A percentile compares a stretch with the other conserved stretches of the same genome.
phyloP scores from a whole-genome alignment of 192 early-diverging fungal species.

The Podila verticillata region DNA sequence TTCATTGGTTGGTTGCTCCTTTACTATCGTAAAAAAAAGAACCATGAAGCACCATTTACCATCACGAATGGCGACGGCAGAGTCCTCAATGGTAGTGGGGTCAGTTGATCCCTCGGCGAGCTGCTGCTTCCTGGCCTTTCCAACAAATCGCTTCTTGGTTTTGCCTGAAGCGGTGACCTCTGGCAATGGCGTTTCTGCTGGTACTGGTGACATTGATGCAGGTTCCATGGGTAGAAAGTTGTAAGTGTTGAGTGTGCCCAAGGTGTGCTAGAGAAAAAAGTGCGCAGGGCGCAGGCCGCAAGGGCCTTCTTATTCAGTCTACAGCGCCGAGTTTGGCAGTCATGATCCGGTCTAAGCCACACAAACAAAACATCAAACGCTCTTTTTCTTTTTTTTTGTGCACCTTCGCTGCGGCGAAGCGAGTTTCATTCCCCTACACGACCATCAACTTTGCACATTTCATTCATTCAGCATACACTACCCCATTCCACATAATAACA shows the following conservation, averaged over 20 bases:
- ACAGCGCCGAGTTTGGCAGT: slow-evolving; percentile 5
- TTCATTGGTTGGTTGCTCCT: no score
- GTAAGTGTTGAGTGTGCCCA: neutral
- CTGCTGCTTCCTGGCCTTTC: slow-evolving; percentile 51
- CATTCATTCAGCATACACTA: neutral
- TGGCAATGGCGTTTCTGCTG: neutral
- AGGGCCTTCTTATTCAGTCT: neutral
- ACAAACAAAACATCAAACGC: slow-evolving; percentile 9
- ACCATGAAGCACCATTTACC: slow-evolving; percentile 10
- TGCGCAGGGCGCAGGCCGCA: no score
- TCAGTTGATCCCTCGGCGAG: slow-evolving; percentile 10
- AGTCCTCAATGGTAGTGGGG: slow-evolving; percentile 58
- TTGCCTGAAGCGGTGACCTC: slow-evolving; percentile 50
- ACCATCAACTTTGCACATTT: no score
- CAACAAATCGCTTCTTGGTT: slow-evolving; percentile 62
- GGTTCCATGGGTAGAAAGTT: slow-evolving; percentile 10
- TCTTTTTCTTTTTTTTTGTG: slow-evolving; percentile 33
- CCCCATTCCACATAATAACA: neutral
- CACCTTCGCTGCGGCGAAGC: neutral
- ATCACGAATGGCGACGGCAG: slow-evolving; percentile 58
- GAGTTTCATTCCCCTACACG: no score
- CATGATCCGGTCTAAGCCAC: slow-evolving; percentile 16
- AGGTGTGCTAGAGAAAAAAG: neutral
- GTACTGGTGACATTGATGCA: neutral
- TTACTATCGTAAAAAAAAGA: no score